Percentiles rank a stretch among this genome's conserved stretches.
phyloP scores from a whole-genome alignment of 805 yeast genomes.

The Metschnikowia koreensis region DNA sequence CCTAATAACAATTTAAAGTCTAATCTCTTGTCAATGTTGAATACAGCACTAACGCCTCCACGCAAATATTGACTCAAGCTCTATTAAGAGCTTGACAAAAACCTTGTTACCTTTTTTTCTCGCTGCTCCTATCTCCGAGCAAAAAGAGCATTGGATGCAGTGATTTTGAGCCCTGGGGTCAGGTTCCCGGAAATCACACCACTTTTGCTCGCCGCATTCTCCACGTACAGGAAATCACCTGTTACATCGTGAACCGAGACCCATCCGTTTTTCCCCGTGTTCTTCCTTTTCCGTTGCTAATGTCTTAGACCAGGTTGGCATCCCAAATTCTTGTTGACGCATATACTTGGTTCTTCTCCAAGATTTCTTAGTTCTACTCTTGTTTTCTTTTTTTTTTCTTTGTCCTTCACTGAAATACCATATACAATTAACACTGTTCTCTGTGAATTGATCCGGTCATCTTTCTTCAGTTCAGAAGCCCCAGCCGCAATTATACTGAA shows the following conservation, averaged over 20 bases:
- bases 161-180: constrained; percentile 1
- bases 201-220: constrained; percentile 5
- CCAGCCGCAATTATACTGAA: background rate
- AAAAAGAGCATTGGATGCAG: background rate
- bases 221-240: constrained; percentile 7
- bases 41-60: too few relatives aligned
- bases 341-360: background rate
- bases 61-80: too few relatives aligned
- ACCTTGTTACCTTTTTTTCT: background rate
- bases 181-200: constrained; percentile 9
- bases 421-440: too few relatives aligned
- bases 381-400: too few relatives aligned
- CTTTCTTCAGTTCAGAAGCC: too few relatives aligned
- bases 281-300: background rate
- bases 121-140: background rate
- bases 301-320: background rate
- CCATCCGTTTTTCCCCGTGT: background rate
- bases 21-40: too few relatives aligned
- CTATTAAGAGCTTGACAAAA: too few relatives aligned
- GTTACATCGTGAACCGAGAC: background rate
- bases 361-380: background rate
- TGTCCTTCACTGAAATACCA: too few relatives aligned
- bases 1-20: too few relatives aligned
- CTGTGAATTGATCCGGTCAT: too few relatives aligned
- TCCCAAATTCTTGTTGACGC: background rate